phyloP scores from a whole-genome alignment of 2,329 filamentous ascomycete genomes.

The Aureobasidium sp. region DNA sequence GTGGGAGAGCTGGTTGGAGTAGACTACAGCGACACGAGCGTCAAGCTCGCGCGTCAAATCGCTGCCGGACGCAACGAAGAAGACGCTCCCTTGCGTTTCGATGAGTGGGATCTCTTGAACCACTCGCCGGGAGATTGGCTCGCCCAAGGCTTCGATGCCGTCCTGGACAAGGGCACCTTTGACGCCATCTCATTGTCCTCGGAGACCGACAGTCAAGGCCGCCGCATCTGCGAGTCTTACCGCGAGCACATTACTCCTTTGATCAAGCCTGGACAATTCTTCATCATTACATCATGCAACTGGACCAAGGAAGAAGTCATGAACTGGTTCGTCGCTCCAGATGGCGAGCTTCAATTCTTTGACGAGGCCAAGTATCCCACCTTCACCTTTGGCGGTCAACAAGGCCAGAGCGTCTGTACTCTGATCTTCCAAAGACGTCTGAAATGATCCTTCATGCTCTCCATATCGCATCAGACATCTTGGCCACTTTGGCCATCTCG shows the following conservation, averaged over 20 bases:
- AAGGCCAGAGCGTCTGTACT: constrained; percentile 83
- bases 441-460: constrained; percentile 33
- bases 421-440: constrained; percentile 59
- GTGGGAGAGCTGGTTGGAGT: constrained; percentile 69
- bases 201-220: constrained; percentile 45
- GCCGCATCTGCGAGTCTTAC: constrained; percentile 69
- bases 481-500: constrained; percentile 78
- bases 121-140: constrained; percentile 50
- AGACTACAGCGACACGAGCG: constrained; percentile 73
- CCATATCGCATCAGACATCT: constrained; percentile 92
- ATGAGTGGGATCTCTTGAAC: constrained; percentile 46
- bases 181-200: constrained; percentile 80
- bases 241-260: constrained; percentile 59
- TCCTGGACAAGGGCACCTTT: constrained; percentile 97
- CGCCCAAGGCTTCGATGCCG: constrained; percentile 67
- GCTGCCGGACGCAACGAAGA: constrained; percentile 21
- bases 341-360: constrained; percentile 51
- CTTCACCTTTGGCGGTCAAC: constrained; percentile 82
- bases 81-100: constrained; percentile 40
- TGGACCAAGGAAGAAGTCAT: constrained; percentile 88
- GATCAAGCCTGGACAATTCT: constrained; percentile 62
- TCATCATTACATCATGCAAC: constrained; percentile 92
- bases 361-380: constrained; percentile 71
- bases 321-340: constrained; percentile 61
- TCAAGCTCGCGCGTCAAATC: constrained; percentile 66